A percentile compares a stretch with the other conserved stretches of the same genome.
Conservation (phyloP, 163 green algal genomes). For the Chloromonas sp. region DNA sequence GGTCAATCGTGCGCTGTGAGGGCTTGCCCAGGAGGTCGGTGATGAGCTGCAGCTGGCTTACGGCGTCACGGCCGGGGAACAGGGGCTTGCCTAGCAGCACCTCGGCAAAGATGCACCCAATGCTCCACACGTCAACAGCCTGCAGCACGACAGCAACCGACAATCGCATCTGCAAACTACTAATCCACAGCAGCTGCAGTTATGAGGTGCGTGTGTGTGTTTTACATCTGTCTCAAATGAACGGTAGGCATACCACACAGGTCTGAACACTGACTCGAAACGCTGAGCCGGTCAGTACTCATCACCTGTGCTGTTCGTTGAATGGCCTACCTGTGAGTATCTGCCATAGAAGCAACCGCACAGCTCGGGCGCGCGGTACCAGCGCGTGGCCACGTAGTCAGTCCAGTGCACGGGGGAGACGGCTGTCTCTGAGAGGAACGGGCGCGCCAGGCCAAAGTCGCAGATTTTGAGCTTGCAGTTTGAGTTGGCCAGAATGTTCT, state of each 20-base stretch:
- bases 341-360: conserved; percentile 56
- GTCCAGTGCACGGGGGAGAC: not conserved
- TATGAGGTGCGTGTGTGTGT: not conserved
- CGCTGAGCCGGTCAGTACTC: not conserved
- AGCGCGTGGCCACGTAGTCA: conserved; percentile 63
- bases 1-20: conserved; percentile 47
- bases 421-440: conserved; percentile 53
- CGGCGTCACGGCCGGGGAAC: conserved; percentile 88
- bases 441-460: conserved; percentile 95
- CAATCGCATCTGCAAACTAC: no score
- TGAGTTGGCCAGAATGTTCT: conserved; percentile 99
- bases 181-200: not conserved
- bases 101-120: conserved; percentile 90
- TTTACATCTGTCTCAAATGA: not conserved
- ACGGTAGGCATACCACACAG: not conserved
- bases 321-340: conserved; percentile 60
- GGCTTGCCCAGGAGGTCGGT: conserved; percentile 89
- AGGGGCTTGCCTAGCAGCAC: conserved; percentile 81
- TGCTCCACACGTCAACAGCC: conserved; percentile 89
- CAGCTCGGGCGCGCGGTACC: conserved; percentile 88
- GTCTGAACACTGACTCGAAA: not conserved
- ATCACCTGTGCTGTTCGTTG: not conserved
- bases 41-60: conserved; percentile 94
- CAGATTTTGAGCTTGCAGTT: conserved; percentile 99
- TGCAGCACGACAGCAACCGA: not conserved